Evolutionary conservation across 2,329 filamentous ascomycete genomes (phyloP).

Genomic region (Xylariales sp.): DNA sequence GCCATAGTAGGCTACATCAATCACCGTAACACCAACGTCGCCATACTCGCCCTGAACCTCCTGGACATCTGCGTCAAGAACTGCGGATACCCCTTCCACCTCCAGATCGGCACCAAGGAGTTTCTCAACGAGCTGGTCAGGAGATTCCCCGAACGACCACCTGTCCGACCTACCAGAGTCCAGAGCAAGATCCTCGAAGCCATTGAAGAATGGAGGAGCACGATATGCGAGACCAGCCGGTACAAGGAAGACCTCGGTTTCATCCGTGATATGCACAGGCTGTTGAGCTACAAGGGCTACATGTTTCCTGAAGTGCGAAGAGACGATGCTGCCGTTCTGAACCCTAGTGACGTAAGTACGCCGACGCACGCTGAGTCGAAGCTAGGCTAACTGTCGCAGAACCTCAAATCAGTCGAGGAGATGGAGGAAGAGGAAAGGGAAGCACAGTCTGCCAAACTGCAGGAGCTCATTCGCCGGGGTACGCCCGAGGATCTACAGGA

Average conservation of each 20-base stretch:
- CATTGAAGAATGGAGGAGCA: conserved; percentile 97
- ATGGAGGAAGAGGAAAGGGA: conserved; percentile 97
- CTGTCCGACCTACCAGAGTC: conserved; percentile 77
- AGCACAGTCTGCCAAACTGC: conserved; percentile 95
- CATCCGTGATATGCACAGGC: conserved; percentile 93
- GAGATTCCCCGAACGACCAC: conserved; percentile 89
- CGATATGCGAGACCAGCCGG: conserved; percentile 95
- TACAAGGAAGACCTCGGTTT: conserved; percentile 97
- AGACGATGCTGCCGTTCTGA: conserved; percentile 93
- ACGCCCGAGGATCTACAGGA: conserved; percentile 92
- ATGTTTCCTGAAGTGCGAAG: conserved; percentile 86
- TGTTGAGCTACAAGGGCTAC: conserved; percentile 96
- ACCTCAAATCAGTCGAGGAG: conserved; percentile 91
- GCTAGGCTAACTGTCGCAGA: conserved; percentile 46
- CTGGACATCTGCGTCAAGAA: conserved; percentile 99
- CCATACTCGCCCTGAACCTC: conserved; percentile 81
- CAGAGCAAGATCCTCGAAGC: conserved; percentile 91
- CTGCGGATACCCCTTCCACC: conserved; percentile 97
- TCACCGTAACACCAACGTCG: conserved; percentile 93
- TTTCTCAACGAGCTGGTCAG: conserved; percentile 98
- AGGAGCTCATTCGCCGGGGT: conserved; percentile 90
- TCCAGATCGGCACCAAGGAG: conserved; percentile 98
- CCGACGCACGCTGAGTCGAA: not conserved
- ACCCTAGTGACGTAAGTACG: conserved; percentile 83
- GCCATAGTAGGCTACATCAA: conserved; percentile 94